Evolutionary conservation across 768 basidiomycete genomes (phyloP).

Genomic region (Leccinum disarticulatum): DNA sequence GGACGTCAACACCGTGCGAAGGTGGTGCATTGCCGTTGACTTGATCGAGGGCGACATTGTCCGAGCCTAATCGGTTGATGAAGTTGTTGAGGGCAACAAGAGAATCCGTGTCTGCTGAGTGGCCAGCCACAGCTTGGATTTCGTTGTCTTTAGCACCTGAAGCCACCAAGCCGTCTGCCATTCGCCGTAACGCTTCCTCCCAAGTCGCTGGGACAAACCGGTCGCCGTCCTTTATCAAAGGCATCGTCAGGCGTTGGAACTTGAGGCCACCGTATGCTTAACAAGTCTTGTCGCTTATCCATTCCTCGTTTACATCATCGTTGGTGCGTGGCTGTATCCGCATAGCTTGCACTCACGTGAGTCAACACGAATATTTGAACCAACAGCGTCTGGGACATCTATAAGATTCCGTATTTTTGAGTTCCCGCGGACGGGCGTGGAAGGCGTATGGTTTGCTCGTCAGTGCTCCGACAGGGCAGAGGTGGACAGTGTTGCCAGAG

Average conservation of each 20-base stretch:
- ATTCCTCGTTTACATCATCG: constrained; percentile 98
- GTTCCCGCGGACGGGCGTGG: constrained; percentile 96
- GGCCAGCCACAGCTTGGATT: constrained; percentile 93
- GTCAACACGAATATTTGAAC: constrained; percentile 95
- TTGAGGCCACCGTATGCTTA: constrained; percentile 94
- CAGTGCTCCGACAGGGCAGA: constrained; percentile 97
- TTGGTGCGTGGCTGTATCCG: constrained; percentile 94
- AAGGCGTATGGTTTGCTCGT: constrained; percentile 99
- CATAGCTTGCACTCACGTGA: constrained; percentile 95
- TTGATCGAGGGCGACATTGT: constrained; percentile 86
- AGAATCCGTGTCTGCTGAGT: constrained; percentile 91
- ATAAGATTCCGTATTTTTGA: constrained; percentile 96
- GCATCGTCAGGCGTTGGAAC: constrained; percentile 93
- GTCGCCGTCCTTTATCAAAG: constrained; percentile 85
- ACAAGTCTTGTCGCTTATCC: constrained; percentile 99
- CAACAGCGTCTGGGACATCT: constrained; percentile 93
- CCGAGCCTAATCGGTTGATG: constrained; percentile 89
- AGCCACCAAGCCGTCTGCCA: constrained; percentile 75
- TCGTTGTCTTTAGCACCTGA: constrained; percentile 88
- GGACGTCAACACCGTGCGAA: constrained; percentile 81
- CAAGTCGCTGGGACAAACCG: constrained; percentile 88
- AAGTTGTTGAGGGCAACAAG: constrained; percentile 93
- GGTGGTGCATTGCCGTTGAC: constrained; percentile 65
- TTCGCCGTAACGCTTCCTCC: constrained; percentile 81
- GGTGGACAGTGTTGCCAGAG: constrained; percentile 94